These are phyloP conservation scores for Debaryomycetaceae sp. DNA, from an alignment of 1,139 yeast species.

Conservation along the genomic window DNA sequence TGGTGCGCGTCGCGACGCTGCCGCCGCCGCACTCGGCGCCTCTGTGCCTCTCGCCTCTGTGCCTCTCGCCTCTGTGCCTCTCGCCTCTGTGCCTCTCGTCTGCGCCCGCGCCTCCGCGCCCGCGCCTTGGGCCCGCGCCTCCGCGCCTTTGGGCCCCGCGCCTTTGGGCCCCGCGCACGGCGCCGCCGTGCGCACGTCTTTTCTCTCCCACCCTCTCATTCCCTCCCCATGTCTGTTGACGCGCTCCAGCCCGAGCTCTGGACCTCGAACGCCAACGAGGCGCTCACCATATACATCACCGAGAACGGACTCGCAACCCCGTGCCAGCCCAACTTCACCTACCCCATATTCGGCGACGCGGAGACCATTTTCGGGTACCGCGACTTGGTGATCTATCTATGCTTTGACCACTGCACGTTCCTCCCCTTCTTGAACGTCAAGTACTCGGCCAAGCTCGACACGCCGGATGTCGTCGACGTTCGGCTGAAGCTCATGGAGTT, in stretches of 20 bases:
- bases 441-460: constrained; percentile 47
- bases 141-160: no score
- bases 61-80: no score
- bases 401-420: constrained; percentile 45
- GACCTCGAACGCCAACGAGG: constrained; percentile 67
- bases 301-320: constrained; percentile 53
- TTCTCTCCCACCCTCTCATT: no score
- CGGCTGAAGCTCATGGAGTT: constrained; percentile 47
- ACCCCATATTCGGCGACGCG: constrained; percentile 88
- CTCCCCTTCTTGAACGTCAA: constrained; percentile 52
- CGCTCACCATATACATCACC: constrained; percentile 49
- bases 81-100: no score
- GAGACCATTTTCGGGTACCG: constrained; percentile 87
- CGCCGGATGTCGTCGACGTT: constrained; percentile 40
- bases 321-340: constrained; percentile 76
- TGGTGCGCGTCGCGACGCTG: no score
- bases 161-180: no score
- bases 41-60: no score
- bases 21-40: no score
- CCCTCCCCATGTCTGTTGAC: no score
- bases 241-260: constrained; percentile 54
- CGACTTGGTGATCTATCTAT: constrained; percentile 49
- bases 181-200: no score
- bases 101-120: no score
- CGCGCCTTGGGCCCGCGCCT: no score